Conservation (phyloP, 306 rosid species). For the Prunus armeniaca region DNA sequence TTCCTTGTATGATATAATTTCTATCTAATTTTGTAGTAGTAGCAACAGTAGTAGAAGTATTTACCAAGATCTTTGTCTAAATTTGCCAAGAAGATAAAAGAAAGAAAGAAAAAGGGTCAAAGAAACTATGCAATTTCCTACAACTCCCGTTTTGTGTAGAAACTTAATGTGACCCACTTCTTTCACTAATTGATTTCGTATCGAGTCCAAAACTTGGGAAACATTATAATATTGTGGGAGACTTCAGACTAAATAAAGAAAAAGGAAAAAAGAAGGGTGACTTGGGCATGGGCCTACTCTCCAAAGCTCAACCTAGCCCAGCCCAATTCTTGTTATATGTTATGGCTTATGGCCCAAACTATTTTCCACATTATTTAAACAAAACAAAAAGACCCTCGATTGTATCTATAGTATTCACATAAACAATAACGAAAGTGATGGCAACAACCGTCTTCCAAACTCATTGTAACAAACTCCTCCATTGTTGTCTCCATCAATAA, state of each 20-base stretch:
- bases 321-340: neutral
- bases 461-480: constrained; percentile 3
- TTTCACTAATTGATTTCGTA: too few relatives aligned
- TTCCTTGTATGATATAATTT: neutral
- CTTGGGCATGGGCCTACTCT: neutral
- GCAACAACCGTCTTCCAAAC: neutral
- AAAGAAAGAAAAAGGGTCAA: too few relatives aligned
- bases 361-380: neutral
- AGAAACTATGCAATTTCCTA: too few relatives aligned
- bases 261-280: neutral
- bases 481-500: constrained; percentile 9
- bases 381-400: neutral
- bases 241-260: too few relatives aligned
- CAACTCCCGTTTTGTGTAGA: too few relatives aligned
- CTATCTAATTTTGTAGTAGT: neutral
- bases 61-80: too few relatives aligned
- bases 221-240: too few relatives aligned
- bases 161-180: too few relatives aligned
- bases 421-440: neutral
- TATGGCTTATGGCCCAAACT: neutral
- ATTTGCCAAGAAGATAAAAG: too few relatives aligned
- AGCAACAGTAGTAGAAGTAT: neutral
- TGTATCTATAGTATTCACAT: neutral
- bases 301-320: neutral
- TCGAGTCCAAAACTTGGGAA: too few relatives aligned